Base-by-base conservation (phyloP, 805 yeast genomes). In the Sugiyamaella smithiae region DNA sequence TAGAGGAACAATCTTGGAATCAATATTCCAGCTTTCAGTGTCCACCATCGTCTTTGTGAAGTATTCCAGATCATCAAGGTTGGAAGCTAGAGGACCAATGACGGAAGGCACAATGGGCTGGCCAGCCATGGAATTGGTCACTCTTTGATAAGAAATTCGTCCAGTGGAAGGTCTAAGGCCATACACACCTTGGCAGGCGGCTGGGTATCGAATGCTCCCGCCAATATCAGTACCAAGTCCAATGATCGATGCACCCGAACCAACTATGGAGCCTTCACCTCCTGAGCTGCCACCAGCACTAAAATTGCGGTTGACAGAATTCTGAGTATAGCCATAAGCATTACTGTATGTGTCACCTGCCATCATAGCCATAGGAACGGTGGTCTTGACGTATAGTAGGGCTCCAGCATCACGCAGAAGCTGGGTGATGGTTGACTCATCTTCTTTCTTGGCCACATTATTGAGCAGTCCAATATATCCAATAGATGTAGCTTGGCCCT, bases 261-360 rank as follows among this genome's bases (percentile, higher is more conserved):
- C 70, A 3, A 74, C 54, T 26, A 78, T 59, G 6, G 79, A 77
- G 11, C 75, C 78, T 46, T 77, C 82, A 40, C 83, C 82, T 4
- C 81, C 81, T 5, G 80, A 72, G 5, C 79, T 74, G 1, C 83
- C 83, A 40, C 82, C 82, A 17, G 77, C 64, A n/a, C 75, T 68
- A 46, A 75, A 57, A 7, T 60, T 60, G 17, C 75, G 58, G 57
- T 74, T 75, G 53, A 65, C 57, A 1, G 82, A 75, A 59, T 76
- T 77, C 25, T 60, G 52, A 3, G 81, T 75, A 41, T 65, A 64
- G 1, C 82, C 82, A 51, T 61, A 74, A 22, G 75, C 60, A 52
- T 68, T 65, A 52, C 71, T 71, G 37, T 59, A 60, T 7, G 78
- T 63, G 52, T 78, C 82, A 11, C 73, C 71, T 62, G 70, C 65